Evolutionary conservation across 345 rosid species (phyloP).

Genomic region (Lumnitzera racemosa): DNA sequence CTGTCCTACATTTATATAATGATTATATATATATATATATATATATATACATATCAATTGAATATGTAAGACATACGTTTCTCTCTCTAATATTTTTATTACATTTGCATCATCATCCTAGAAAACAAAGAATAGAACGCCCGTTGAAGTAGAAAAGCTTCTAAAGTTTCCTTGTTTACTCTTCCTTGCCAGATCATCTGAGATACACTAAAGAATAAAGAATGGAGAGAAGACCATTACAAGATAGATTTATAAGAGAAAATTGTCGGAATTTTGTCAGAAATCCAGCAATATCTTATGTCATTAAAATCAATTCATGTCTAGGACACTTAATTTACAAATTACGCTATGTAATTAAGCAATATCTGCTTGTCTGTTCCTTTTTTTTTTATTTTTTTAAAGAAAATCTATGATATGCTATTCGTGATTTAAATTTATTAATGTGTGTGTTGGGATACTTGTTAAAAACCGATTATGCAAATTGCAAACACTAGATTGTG

Average conservation of each 20-base stretch:
- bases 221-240: neutral
- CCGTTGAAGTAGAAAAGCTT: conserved; percentile 18
- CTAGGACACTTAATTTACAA: neutral
- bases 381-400: too few relatives aligned
- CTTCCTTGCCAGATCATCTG: conserved; percentile 11
- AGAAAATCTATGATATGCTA: too few relatives aligned
- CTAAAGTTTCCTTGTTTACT: conserved; percentile 15
- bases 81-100: conserved; percentile 12
- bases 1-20: too few relatives aligned
- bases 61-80: neutral
- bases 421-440: too few relatives aligned
- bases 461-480: too few relatives aligned
- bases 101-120: conserved; percentile 16
- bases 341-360: neutral
- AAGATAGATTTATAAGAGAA: conserved; percentile 2
- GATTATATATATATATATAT: too few relatives aligned
- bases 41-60: too few relatives aligned
- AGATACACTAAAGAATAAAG: conserved; percentile 2
- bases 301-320: conserved; percentile 16
- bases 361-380: too few relatives aligned
- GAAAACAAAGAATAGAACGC: conserved; percentile 10
- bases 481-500: too few relatives aligned
- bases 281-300: conserved; percentile 9
- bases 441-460: too few relatives aligned
- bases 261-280: conserved; percentile 12